Conservation (phyloP, 495 filamentous ascomycete species). For the Filosporella fistucella region DNA sequence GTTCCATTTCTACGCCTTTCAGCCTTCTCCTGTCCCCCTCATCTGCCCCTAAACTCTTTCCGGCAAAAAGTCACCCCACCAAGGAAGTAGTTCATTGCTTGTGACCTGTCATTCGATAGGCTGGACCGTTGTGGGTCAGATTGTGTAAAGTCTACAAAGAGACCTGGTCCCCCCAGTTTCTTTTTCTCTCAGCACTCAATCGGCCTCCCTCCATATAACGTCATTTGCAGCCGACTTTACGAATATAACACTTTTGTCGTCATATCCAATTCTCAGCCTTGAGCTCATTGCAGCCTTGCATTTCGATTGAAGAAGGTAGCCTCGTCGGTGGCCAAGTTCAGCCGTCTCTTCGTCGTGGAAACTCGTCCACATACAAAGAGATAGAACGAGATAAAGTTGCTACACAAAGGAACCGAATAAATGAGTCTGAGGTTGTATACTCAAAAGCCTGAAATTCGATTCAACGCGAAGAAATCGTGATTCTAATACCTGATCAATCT, state of each 20-base stretch:
- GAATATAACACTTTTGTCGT: not conserved
- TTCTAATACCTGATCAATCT: no score
- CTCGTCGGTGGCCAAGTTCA: not conserved
- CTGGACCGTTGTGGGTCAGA: not conserved
- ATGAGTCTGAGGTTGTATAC: not conserved
- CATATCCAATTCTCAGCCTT: not conserved
- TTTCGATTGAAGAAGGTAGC: not conserved
- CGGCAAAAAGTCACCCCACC: conserved; percentile 4
- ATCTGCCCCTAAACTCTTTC: conserved; percentile 3
- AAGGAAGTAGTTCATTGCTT: not conserved
- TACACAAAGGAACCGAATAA: no score
- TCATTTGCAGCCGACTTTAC: not conserved
- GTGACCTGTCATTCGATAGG: not conserved
- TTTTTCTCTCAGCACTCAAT: conserved; percentile 1
- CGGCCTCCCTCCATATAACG: not conserved
- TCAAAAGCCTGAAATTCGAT: not conserved
- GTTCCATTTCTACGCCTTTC: not conserved
- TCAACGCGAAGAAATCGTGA: no score
- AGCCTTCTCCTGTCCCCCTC: conserved; percentile 1
- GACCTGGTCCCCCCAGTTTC: not conserved
- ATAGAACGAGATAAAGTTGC: no score
- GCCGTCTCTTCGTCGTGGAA: not conserved
- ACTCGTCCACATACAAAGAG: no score
- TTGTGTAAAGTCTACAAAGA: not conserved
- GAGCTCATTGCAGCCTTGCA: no score